These are phyloP conservation scores for Tolypocladium nubicola DNA, from an alignment of 2,329 filamentous ascomycete species.

Conservation along the genomic window DNA sequence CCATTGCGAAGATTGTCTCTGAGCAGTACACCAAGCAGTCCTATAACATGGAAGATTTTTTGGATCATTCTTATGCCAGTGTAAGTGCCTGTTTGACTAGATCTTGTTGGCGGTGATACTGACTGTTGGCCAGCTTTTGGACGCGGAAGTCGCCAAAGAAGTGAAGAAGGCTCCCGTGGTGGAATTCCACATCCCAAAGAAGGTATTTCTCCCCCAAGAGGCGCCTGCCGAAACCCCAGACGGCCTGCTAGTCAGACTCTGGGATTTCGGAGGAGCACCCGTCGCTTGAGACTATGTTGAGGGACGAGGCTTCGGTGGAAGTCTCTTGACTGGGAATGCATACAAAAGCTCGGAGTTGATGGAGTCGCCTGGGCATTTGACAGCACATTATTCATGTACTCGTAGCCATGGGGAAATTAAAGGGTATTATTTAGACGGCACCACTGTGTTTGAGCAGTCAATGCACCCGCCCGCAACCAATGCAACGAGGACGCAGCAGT, in stretches of 20 bases:
- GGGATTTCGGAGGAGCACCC: conserved; percentile 38
- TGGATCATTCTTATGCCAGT: conserved; percentile 84
- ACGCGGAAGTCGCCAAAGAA: conserved; percentile 72
- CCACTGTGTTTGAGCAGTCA: neutral
- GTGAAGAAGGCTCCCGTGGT: conserved; percentile 80
- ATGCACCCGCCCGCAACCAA: neutral
- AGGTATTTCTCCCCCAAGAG: conserved; percentile 54
- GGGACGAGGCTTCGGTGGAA: too few species aligned
- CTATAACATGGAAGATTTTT: conserved; percentile 94
- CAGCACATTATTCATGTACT: neutral
- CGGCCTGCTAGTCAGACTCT: conserved; percentile 47
- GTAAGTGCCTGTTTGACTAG: conserved; percentile 34
- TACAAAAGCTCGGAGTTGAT: neutral
- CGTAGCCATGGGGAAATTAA: neutral
- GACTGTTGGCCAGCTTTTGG: conserved; percentile 51
- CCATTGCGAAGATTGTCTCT: conserved; percentile 83
- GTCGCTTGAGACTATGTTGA: neutral
- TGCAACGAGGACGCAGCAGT: neutral
- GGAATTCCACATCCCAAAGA: conserved; percentile 89
- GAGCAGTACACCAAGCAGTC: conserved; percentile 95
- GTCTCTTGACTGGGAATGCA: neutral
- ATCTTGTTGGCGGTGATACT: neutral
- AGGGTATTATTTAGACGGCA: neutral
- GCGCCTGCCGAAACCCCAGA: conserved; percentile 35
- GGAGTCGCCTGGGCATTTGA: neutral